These are phyloP conservation scores for Combretum micranthum DNA, from an alignment of 345 rosid genomes.

Conservation along the genomic window DNA sequence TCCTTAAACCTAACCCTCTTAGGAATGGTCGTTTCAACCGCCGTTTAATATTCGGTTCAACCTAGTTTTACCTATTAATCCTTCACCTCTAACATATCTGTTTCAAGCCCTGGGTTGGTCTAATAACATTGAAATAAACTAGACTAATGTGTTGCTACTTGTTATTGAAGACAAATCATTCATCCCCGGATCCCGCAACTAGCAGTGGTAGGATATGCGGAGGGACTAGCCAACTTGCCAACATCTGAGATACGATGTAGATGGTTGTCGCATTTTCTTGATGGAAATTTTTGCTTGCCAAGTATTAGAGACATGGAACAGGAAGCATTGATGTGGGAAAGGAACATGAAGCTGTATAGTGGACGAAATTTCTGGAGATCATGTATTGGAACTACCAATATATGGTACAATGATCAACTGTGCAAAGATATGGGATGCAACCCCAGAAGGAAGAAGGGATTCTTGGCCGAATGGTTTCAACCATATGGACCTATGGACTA, in stretches of 20 bases:
- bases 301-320: conserved; percentile 25
- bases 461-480: conserved; percentile 24
- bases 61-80: no score
- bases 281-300: conserved; percentile 19
- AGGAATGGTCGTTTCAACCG: no score
- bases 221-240: conserved; percentile 16
- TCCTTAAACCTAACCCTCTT: no score
- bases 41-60: no score
- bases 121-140: no score
- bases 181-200: no score
- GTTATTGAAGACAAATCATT: no score
- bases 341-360: conserved; percentile 11
- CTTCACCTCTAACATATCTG: no score
- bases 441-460: conserved; percentile 28
- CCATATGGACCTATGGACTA: conserved; percentile 34
- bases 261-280: conserved; percentile 21
- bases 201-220: no score
- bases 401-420: conserved; percentile 26
- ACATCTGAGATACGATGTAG: conserved; percentile 20
- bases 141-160: no score
- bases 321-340: conserved; percentile 22
- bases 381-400: conserved; percentile 14
- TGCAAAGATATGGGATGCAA: conserved; percentile 40
- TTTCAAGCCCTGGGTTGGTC: no score
- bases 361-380: conserved; percentile 15